Percentiles rank a stretch among this genome's conserved stretches.
These are phyloP conservation scores for Globisporangium spinosum DNA, from an alignment of 352 stramenopile genomes.

Conservation along the genomic window DNA sequence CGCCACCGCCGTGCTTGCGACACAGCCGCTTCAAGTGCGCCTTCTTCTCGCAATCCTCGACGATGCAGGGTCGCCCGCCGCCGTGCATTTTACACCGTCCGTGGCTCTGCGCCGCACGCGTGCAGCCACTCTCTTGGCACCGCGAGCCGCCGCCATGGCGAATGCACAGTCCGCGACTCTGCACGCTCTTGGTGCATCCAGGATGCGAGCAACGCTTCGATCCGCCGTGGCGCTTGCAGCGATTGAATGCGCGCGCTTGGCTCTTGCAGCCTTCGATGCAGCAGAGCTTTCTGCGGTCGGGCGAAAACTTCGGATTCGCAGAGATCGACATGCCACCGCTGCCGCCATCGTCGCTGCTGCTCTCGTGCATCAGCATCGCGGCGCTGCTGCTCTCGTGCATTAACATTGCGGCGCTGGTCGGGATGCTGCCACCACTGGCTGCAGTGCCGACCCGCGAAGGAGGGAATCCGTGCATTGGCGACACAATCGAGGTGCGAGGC, in stretches of 20 bases:
- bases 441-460: background rate
- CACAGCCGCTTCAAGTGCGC: conserved; percentile 79
- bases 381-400: conserved; percentile 13
- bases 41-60: conserved; percentile 78
- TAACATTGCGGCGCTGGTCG: background rate
- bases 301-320: conserved; percentile 44
- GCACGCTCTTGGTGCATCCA: conserved; percentile 78
- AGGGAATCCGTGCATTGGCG: conserved; percentile 14
- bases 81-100: conserved; percentile 65
- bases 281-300: conserved; percentile 73
- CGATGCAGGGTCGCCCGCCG: conserved; percentile 47
- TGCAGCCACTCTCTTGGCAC: conserved; percentile 62
- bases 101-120: conserved; percentile 63
- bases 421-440: background rate
- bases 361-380: conserved; percentile 10
- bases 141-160: conserved; percentile 74
- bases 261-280: conserved; percentile 70
- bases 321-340: conserved; percentile 16
- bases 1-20: conserved; percentile 76
- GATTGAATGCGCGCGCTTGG: conserved; percentile 79
- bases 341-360: conserved; percentile 15
- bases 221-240: conserved; percentile 79
- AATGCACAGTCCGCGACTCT: conserved; percentile 61
- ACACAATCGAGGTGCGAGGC: conserved; percentile 16
- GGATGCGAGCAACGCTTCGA: conserved; percentile 78